Evolutionary conservation across 169 alveolate species (phyloP).

Genomic region (Cyclospora cayetanensis): DNA sequence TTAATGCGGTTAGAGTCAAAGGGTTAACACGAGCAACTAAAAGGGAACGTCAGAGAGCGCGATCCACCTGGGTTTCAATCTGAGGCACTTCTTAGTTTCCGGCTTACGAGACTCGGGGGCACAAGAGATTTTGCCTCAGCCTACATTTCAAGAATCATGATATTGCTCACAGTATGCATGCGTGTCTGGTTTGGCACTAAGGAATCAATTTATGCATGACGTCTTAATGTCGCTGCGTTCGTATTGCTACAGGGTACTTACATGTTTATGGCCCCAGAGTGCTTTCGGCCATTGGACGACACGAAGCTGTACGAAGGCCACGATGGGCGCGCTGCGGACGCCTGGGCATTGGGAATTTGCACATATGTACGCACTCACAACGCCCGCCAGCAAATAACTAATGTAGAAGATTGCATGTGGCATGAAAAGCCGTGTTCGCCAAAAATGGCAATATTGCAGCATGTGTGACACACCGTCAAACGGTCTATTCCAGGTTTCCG

Average conservation of each 20-base stretch:
- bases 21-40: too few species aligned
- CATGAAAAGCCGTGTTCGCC: not conserved
- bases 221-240: not conserved
- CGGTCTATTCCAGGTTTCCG: not conserved
- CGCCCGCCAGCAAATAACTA: too few species aligned
- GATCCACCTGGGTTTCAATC: too few species aligned
- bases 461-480: not conserved
- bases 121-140: too few species aligned
- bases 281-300: conserved; percentile 75
- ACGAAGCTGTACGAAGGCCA: conserved; percentile 78
- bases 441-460: not conserved
- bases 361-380: conserved; percentile 65
- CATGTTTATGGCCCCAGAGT: conserved; percentile 87
- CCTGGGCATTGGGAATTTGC: conserved; percentile 86
- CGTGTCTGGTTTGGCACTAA: not conserved
- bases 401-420: too few species aligned
- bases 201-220: not conserved
- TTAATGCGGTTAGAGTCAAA: too few species aligned
- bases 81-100: too few species aligned
- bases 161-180: too few species aligned
- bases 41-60: too few species aligned
- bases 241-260: conserved; percentile 81
- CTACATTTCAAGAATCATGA: too few species aligned
- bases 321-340: conserved; percentile 85
- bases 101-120: too few species aligned